Percentiles rank a stretch among this genome's conserved stretches.
phyloP scores from a whole-genome alignment of 768 basidiomycete genomes.

The Lactifluus pinguis region DNA sequence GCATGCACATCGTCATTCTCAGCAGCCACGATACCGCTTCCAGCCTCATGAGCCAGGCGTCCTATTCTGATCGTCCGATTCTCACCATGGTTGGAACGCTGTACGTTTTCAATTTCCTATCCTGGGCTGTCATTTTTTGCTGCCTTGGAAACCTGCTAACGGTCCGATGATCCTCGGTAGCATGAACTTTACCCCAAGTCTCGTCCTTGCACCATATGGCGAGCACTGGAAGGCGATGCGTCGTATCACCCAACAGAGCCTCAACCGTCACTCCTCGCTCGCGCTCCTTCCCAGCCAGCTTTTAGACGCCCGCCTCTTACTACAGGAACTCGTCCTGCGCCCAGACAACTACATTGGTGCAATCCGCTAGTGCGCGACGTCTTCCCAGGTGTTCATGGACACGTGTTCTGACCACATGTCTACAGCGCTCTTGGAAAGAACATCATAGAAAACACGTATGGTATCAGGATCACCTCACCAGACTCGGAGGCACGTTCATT shows the following conservation, averaged over 20 bases:
- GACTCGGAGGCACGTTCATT: constrained; percentile 6
- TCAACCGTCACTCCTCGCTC: constrained; percentile 15
- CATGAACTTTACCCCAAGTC: constrained; percentile 17
- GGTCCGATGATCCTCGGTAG: neutral
- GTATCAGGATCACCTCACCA: constrained; percentile 15
- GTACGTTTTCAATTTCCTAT: neutral
- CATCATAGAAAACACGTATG: constrained; percentile 18
- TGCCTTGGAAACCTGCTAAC: neutral
- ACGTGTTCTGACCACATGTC: constrained; percentile 11
- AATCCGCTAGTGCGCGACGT: constrained; percentile 15
- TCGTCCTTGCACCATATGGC: constrained; percentile 17
- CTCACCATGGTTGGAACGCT: constrained; percentile 18
- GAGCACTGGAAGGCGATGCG: constrained; percentile 19
- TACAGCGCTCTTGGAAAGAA: constrained; percentile 17
- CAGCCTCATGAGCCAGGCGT: constrained; percentile 17
- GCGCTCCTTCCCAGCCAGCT: constrained; percentile 14
- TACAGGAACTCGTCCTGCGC: constrained; percentile 10
- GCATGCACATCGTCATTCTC: constrained; percentile 19
- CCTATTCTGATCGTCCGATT: constrained; percentile 19
- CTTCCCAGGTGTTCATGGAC: neutral
- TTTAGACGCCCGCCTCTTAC: constrained; percentile 13
- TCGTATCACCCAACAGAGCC: constrained; percentile 17
- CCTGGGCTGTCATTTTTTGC: neutral
- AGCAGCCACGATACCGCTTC: constrained; percentile 10
- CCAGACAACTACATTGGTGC: constrained; percentile 13